Conservation (phyloP, 2,329 filamentous ascomycete genomes). For the Fonsecaea monophora region DNA sequence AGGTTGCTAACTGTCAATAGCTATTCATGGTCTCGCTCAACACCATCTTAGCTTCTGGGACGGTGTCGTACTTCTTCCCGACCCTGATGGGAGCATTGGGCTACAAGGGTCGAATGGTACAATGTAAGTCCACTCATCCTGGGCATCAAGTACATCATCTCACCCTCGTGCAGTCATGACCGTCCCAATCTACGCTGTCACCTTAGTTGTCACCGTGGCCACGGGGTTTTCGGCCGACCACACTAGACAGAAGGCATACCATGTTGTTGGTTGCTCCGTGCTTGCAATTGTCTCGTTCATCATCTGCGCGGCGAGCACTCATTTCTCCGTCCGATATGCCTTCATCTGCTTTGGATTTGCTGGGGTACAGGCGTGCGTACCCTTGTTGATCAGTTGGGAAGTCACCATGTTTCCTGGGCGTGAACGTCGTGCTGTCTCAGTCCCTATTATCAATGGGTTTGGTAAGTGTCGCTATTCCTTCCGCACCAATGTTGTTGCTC, state of each 20-base stretch:
- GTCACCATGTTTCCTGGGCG: constrained; percentile 30
- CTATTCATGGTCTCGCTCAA: constrained; percentile 28
- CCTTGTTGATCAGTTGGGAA: constrained; percentile 29
- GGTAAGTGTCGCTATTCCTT: constrained; percentile 8
- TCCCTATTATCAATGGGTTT: constrained; percentile 27
- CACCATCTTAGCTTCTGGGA: constrained; percentile 26
- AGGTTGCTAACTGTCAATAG: constrained; percentile 12
- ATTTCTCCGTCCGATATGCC: constrained; percentile 26
- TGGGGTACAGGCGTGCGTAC: constrained; percentile 25
- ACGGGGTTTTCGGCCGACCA: constrained; percentile 26
- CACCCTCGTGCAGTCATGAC: constrained; percentile 25
- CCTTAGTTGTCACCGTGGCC: constrained; percentile 20
- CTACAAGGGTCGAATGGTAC: constrained; percentile 27
- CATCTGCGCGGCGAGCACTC: constrained; percentile 25
- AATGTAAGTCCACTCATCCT: constrained; percentile 19
- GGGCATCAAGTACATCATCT: not conserved
- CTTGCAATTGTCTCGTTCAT: constrained; percentile 26
- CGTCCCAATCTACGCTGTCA: constrained; percentile 28
- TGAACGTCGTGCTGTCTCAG: constrained; percentile 24
- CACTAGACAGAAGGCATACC: constrained; percentile 27
- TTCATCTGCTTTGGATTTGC: constrained; percentile 29
- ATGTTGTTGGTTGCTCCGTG: constrained; percentile 22
- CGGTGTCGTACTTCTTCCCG: constrained; percentile 29
- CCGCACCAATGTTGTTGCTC: not conserved
- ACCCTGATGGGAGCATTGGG: constrained; percentile 27